phyloP scores from a whole-genome alignment of 352 stramenopile species.

The Pythium guiyangense region DNA sequence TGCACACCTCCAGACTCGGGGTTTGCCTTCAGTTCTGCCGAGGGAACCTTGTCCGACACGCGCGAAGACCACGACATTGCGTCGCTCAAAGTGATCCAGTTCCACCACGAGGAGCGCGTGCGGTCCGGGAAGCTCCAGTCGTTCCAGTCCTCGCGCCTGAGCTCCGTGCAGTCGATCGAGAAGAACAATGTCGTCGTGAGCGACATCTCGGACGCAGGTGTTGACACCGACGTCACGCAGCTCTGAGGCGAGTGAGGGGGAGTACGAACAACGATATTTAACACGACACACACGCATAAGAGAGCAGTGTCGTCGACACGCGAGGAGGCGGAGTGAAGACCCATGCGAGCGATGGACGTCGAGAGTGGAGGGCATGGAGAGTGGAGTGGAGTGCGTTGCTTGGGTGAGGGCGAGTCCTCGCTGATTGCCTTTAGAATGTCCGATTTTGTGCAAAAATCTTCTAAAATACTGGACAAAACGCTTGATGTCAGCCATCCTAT shows the following conservation, averaged over 20 bases:
- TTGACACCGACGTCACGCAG: conserved; percentile 2
- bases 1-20: conserved; percentile 28
- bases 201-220: conserved; percentile 5
- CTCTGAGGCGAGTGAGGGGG: not conserved
- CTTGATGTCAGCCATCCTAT: no score
- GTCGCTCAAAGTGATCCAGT: conserved; percentile 39
- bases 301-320: no score
- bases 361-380: no score
- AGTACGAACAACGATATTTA: not conserved
- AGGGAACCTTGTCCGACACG: conserved; percentile 9
- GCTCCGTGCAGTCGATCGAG: conserved; percentile 4
- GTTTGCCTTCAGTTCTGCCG: conserved; percentile 46
- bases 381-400: no score
- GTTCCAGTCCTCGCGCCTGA: conserved; percentile 1
- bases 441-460: no score
- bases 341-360: no score
- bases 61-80: conserved; percentile 28
- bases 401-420: no score
- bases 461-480: no score
- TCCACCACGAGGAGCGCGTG: conserved; percentile 19
- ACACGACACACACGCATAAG: not conserved
- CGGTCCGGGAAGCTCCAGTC: conserved; percentile 15
- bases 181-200: conserved; percentile 14
- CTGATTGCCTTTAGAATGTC: no score
- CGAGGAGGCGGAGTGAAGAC: no score